These are phyloP conservation scores for Xylaria hypoxylon DNA, from an alignment of 2,329 filamentous ascomycete genomes.

Conservation along the genomic window DNA sequence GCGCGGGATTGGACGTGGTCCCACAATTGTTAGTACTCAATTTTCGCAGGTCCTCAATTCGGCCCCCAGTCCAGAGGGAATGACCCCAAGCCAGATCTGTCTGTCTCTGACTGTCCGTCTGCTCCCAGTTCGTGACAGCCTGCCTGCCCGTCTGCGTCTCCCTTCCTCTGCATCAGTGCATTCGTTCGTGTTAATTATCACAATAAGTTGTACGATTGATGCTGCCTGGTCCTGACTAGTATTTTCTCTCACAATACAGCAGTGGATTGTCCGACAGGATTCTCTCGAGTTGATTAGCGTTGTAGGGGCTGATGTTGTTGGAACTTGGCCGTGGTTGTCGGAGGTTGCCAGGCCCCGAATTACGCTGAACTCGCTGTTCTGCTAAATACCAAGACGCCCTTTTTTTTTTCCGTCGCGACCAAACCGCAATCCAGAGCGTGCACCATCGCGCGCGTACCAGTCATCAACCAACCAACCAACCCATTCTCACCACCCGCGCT, in stretches of 20 bases:
- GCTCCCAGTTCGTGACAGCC: slow-evolving; percentile 28
- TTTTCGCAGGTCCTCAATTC: slow-evolving; percentile 24
- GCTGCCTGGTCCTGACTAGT: slow-evolving; percentile 1
- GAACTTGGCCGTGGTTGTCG: slow-evolving; percentile 30
- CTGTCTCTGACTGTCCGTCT: background rate
- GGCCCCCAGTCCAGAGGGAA: slow-evolving; percentile 20
- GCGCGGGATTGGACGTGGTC: slow-evolving; percentile 6
- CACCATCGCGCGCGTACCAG: slow-evolving; percentile 34
- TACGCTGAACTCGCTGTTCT: slow-evolving; percentile 20
- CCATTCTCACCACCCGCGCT: slow-evolving; percentile 9
- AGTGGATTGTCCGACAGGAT: slow-evolving; percentile 23
- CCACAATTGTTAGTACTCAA: slow-evolving; percentile 35
- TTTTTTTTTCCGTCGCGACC: slow-evolving; percentile 37
- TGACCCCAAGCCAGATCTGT: slow-evolving; percentile 35
- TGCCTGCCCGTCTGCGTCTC: slow-evolving; percentile 27
- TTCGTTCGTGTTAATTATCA: slow-evolving; percentile 12
- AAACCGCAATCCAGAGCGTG: slow-evolving; percentile 36
- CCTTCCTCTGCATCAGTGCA: slow-evolving; percentile 29
- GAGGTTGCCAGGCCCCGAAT: slow-evolving; percentile 35
- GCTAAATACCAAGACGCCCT: slow-evolving; percentile 28
- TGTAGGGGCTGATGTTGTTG: slow-evolving; percentile 32
- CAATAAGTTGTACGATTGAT: slow-evolving; percentile 5
- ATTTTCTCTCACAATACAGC: background rate
- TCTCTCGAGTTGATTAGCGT: slow-evolving; percentile 10
- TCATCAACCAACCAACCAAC: slow-evolving; percentile 21